Evolutionary conservation across 495 filamentous ascomycete genomes (phyloP).

Genomic region (Podospora appendiculata): DNA sequence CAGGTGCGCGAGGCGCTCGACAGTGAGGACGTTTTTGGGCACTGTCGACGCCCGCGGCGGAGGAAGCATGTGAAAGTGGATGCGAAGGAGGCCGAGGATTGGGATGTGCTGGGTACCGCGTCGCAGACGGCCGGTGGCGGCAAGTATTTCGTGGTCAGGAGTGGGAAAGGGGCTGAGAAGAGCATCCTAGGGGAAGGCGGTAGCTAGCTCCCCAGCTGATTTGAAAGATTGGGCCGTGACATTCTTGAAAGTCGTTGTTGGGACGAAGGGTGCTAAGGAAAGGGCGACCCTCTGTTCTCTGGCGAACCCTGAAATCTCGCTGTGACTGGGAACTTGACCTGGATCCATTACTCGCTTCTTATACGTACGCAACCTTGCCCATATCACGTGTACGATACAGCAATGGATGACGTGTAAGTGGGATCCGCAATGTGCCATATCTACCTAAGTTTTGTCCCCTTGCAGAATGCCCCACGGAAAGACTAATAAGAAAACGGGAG

Average conservation of each 20-base stretch:
- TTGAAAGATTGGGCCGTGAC: too few relatives aligned
- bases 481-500: background rate
- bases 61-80: slow-evolving; percentile 14
- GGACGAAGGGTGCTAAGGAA: too few relatives aligned
- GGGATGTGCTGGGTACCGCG: slow-evolving; percentile 62
- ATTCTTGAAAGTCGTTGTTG: too few relatives aligned
- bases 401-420: too few relatives aligned
- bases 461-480: background rate
- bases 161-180: slow-evolving; percentile 21
- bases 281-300: too few relatives aligned
- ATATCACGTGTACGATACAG: background rate
- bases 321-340: background rate
- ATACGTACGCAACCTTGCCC: background rate
- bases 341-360: too few relatives aligned
- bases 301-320: too few relatives aligned
- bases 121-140: slow-evolving; percentile 49
- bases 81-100: slow-evolving; percentile 41
- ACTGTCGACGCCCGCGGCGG: slow-evolving; percentile 37
- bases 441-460: background rate
- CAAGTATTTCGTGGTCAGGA: slow-evolving; percentile 75
- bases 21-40: slow-evolving; percentile 34
- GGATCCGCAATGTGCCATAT: background rate
- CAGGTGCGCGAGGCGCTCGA: slow-evolving; percentile 29
- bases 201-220: too few relatives aligned
- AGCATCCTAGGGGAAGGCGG: too few relatives aligned